Evolutionary conservation across 2,329 filamentous ascomycete genomes (phyloP).

Genomic region (Sclerotiophoma versabilis): DNA sequence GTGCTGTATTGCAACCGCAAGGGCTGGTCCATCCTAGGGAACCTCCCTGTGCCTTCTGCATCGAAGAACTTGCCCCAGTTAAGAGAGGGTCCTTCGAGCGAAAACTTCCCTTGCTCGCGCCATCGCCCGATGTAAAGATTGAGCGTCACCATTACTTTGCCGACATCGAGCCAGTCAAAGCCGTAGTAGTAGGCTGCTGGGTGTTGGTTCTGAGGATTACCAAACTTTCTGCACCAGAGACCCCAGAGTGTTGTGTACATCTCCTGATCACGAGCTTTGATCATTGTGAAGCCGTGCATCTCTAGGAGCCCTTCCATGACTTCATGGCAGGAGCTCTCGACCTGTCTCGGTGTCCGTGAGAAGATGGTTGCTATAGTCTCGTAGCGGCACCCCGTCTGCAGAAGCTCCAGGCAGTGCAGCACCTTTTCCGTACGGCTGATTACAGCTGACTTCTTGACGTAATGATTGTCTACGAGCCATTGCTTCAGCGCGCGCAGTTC

Average conservation of each 20-base stretch:
- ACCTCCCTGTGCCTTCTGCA: constrained; percentile 11
- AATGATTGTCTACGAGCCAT: constrained; percentile 24
- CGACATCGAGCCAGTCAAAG: constrained; percentile 27
- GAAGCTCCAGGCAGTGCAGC: constrained; percentile 34
- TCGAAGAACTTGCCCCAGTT: constrained; percentile 33
- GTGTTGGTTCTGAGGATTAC: background rate
- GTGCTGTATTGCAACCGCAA: constrained; percentile 11
- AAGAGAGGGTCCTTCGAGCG: constrained; percentile 30
- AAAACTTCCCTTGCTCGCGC: constrained; percentile 34
- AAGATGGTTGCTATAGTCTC: constrained; percentile 39
- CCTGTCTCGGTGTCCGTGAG: constrained; percentile 36
- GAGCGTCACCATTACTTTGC: constrained; percentile 35
- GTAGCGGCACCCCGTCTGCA: constrained; percentile 37
- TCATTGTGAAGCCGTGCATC: constrained; percentile 33
- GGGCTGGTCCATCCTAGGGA: constrained; percentile 15
- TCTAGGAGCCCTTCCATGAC: constrained; percentile 35
- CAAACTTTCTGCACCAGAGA: constrained; percentile 25
- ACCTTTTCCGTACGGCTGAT: constrained; percentile 39
- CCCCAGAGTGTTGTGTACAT: constrained; percentile 30
- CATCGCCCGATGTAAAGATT: constrained; percentile 42
- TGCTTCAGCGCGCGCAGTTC: constrained; percentile 31
- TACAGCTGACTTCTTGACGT: constrained; percentile 21
- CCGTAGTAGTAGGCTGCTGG: constrained; percentile 30
- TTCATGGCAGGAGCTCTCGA: constrained; percentile 31
- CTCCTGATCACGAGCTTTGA: constrained; percentile 13